Conservation (phyloP, 148 eudicot genomes). For the Dianthus caryophyllus region DNA sequence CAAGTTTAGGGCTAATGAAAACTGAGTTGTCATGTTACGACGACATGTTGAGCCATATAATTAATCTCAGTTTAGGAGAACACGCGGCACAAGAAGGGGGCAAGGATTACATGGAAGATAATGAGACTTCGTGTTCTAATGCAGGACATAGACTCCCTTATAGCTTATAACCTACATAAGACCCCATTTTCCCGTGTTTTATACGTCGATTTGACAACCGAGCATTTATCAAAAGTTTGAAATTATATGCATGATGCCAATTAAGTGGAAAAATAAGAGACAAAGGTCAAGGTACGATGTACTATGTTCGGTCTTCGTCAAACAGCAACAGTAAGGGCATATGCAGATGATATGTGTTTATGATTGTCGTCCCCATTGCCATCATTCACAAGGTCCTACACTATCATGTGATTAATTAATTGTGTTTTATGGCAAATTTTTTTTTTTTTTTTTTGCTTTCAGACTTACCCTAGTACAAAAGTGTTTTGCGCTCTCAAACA, state of each 20-base stretch:
- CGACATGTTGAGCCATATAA: too few relatives aligned
- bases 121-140: conserved; percentile 49
- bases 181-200: not conserved
- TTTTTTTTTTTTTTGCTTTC: not conserved
- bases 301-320: conserved; percentile 17
- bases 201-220: conserved; percentile 4
- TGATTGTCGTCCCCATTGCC: conserved; percentile 13
- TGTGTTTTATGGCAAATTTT: not conserved
- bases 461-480: not conserved
- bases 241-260: conserved; percentile 8
- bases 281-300: conserved; percentile 13
- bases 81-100: conserved; percentile 16
- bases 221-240: conserved; percentile 13
- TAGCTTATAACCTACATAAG: conserved; percentile 2
- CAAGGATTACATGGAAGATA: conserved; percentile 19
- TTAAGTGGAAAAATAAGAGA: conserved; percentile 9
- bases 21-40: too few relatives aligned
- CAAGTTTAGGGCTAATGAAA: too few relatives aligned
- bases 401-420: conserved; percentile 5
- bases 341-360: conserved; percentile 12
- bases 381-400: conserved; percentile 20
- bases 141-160: conserved; percentile 29
- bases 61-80: too few relatives aligned
- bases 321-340: not conserved
- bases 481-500: too few relatives aligned